Evolutionary conservation across 1,284 basidiomycete genomes (phyloP).

Genomic region (Meira nashicola): DNA sequence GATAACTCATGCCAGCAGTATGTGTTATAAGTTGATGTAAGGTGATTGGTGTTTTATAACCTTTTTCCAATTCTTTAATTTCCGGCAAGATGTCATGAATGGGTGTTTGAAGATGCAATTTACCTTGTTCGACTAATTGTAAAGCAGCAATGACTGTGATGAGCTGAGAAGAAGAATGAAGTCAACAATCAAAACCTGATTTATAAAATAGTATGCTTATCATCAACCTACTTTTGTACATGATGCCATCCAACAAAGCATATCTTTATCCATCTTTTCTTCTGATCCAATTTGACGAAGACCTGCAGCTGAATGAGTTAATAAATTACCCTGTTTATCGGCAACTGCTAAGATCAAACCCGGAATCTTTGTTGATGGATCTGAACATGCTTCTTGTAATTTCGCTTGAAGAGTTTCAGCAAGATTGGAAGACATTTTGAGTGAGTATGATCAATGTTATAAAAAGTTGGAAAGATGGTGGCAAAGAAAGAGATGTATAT

Average conservation of each 20-base stretch:
- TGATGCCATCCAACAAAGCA: slow-evolving; percentile 37
- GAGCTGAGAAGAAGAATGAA: slow-evolving; percentile 15
- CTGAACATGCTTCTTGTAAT: slow-evolving; percentile 20
- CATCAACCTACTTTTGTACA: slow-evolving; percentile 42
- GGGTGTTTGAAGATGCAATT: slow-evolving; percentile 39
- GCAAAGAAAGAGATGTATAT: neutral
- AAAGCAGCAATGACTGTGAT: slow-evolving; percentile 49
- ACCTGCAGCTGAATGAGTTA: slow-evolving; percentile 33
- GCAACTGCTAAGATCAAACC: slow-evolving; percentile 37
- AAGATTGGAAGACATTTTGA: slow-evolving; percentile 5
- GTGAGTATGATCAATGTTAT: too few species aligned
- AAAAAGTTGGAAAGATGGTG: neutral
- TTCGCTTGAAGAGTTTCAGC: slow-evolving; percentile 22
- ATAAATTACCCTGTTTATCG: slow-evolving; percentile 31
- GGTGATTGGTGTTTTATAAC: slow-evolving; percentile 25
- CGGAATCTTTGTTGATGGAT: slow-evolving; percentile 18
- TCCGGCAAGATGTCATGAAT: slow-evolving; percentile 30
- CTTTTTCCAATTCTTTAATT: slow-evolving; percentile 27
- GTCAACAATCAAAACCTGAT: too few species aligned
- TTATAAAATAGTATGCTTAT: too few species aligned
- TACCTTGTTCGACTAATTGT: slow-evolving; percentile 48
- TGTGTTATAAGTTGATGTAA: slow-evolving; percentile 25
- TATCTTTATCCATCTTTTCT: slow-evolving; percentile 33
- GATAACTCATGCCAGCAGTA: slow-evolving; percentile 27
- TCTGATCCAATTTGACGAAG: slow-evolving; percentile 26